Percentiles rank a stretch among this genome's conserved stretches.
These are phyloP conservation scores for Apophysomyces trapeziformis DNA, from an alignment of 371 early-diverging fungal genomes.

Conservation along the genomic window DNA sequence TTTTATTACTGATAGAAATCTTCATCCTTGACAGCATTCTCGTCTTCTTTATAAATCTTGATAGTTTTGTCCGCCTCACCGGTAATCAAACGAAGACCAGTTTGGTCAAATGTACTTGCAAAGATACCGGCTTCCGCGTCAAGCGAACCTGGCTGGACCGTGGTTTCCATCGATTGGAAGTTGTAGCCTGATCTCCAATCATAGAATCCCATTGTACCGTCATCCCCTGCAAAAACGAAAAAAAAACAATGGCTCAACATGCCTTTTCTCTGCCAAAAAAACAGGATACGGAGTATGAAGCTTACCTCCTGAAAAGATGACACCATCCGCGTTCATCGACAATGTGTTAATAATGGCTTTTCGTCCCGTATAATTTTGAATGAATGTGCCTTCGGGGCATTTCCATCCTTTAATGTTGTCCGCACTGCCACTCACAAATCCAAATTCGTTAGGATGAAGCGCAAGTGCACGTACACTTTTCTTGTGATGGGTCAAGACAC, in stretches of 20 bases:
- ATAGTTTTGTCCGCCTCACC: constrained; percentile 99
- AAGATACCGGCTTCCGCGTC: constrained; percentile 96
- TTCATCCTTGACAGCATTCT: constrained; percentile 59
- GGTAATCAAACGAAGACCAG: constrained; percentile 93
- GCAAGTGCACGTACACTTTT: constrained; percentile 93
- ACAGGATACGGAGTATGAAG: too few relatives aligned
- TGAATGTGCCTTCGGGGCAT: constrained; percentile 92
- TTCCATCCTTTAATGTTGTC: constrained; percentile 97
- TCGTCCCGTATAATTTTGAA: constrained; percentile 91
- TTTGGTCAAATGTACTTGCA: constrained; percentile 92
- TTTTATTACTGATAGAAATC: constrained; percentile 38
- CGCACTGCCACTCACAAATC: constrained; percentile 91
- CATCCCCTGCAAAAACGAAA: constrained; percentile 63
- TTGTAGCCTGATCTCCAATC: constrained; percentile 96
- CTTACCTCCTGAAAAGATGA: constrained; percentile 90
- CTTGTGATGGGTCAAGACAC: constrained; percentile 96
- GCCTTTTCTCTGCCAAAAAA: too few relatives aligned
- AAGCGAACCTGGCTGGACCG: constrained; percentile 95
- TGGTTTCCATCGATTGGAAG: constrained; percentile 87
- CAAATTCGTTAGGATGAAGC: constrained; percentile 90
- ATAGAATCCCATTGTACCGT: constrained; percentile 95
- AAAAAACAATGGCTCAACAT: too few relatives aligned
- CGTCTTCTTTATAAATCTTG: constrained; percentile 94
- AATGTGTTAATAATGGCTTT: constrained; percentile 91
- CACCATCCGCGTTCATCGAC: constrained; percentile 87